phyloP scores from a whole-genome alignment of 1,139 yeast genomes.

The Blastobotrys serpentis region DNA sequence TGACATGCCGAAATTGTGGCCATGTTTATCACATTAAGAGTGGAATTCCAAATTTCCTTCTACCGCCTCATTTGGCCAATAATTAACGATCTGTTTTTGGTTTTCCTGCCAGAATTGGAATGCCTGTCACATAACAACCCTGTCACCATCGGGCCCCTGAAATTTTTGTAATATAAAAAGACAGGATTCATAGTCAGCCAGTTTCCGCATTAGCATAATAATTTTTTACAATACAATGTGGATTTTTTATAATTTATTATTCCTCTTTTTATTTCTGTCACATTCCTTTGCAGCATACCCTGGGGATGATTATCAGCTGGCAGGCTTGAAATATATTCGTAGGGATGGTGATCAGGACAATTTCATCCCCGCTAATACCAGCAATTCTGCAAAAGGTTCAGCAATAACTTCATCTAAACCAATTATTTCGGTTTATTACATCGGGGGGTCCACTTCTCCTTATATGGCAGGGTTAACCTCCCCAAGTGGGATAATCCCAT shows the following conservation, averaged over 20 bases:
- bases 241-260: not conserved
- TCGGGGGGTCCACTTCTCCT: constrained; percentile 10
- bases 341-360: not conserved
- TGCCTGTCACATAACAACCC: constrained; percentile 8
- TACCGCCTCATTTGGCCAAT: constrained; percentile 84
- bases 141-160: constrained; percentile 4
- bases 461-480: constrained; percentile 9
- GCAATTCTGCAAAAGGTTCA: not conserved
- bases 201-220: too few relatives aligned
- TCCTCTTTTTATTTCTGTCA: not conserved
- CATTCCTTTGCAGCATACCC: not conserved
- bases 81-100: constrained; percentile 7
- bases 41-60: constrained; percentile 87
- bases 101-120: not conserved
- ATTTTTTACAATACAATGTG: not conserved
- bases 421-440: not conserved
- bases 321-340: not conserved
- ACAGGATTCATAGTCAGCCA: too few relatives aligned
- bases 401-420: constrained; percentile 6
- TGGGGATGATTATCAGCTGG: not conserved
- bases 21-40: constrained; percentile 89
- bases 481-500: constrained; percentile 4
- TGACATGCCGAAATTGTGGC: constrained; percentile 82
- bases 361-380: not conserved
- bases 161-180: too few relatives aligned